These are phyloP conservation scores for Fusarium verrucosum DNA, from an alignment of 2,329 filamentous ascomycete species.

Conservation along the genomic window DNA sequence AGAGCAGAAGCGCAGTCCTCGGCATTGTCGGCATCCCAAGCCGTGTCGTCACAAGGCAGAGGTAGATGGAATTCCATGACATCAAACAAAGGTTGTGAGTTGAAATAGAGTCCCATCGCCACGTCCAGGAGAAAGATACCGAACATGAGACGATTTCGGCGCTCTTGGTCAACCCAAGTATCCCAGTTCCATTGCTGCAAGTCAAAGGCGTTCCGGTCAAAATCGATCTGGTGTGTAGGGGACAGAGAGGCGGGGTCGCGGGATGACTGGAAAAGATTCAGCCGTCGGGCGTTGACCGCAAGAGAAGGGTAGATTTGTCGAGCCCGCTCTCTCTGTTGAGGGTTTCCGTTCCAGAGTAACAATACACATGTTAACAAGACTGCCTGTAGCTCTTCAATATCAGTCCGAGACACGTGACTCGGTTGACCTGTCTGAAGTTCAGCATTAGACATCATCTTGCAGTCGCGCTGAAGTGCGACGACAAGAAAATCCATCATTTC, in stretches of 20 bases:
- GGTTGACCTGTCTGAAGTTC: slow-evolving; percentile 30
- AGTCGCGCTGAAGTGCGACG: slow-evolving; percentile 65
- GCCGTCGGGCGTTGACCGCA: slow-evolving; percentile 64
- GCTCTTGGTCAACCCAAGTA: slow-evolving; percentile 76
- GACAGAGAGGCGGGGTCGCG: slow-evolving; percentile 62
- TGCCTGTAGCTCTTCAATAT: slow-evolving; percentile 74
- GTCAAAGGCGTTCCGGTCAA: slow-evolving; percentile 57
- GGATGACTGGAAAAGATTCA: slow-evolving; percentile 65
- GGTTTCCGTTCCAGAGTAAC: slow-evolving; percentile 75
- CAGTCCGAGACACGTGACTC: slow-evolving; percentile 48
- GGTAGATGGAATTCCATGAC: slow-evolving; percentile 71
- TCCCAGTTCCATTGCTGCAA: slow-evolving; percentile 70
- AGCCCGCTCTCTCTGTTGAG: slow-evolving; percentile 70
- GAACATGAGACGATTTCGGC: slow-evolving; percentile 71
- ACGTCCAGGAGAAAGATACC: slow-evolving; percentile 71
- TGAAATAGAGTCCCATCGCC: slow-evolving; percentile 76
- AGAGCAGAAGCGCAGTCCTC: slow-evolving; percentile 71
- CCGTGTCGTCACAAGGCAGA: slow-evolving; percentile 76
- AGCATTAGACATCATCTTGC: slow-evolving; percentile 55
- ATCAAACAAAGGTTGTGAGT: slow-evolving; percentile 70
- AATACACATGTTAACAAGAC: slow-evolving; percentile 69
- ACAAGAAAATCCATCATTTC: slow-evolving; percentile 73
- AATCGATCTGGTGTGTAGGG: slow-evolving; percentile 66
- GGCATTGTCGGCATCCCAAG: slow-evolving; percentile 72
- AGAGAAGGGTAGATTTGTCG: slow-evolving; percentile 67